Evolutionary conservation across 306 rosid species (phyloP).

Genomic region (Inga leiocalycina): DNA sequence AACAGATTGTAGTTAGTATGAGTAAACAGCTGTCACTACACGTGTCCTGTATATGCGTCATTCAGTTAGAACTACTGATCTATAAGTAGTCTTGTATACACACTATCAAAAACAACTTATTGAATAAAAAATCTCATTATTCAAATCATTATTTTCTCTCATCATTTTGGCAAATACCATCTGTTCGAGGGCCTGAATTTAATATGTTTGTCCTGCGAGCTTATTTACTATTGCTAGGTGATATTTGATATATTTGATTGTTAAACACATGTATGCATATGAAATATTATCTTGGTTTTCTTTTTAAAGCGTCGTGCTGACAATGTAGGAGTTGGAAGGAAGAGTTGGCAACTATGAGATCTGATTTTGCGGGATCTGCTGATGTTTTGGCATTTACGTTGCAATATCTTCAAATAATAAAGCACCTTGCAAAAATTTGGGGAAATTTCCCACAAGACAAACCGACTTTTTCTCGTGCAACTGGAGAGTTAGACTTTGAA

Average conservation of each 20-base stretch:
- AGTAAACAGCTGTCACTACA: too few relatives aligned
- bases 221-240: too few relatives aligned
- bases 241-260: too few relatives aligned
- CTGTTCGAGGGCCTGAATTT: slow-evolving; percentile 12
- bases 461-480: slow-evolving; percentile 17
- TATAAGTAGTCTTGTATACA: too few relatives aligned
- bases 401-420: slow-evolving; percentile 56
- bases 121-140: too few relatives aligned
- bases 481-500: slow-evolving; percentile 42
- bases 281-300: neutral
- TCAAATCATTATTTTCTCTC: too few relatives aligned
- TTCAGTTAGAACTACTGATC: too few relatives aligned
- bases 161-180: too few relatives aligned
- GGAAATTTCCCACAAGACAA: slow-evolving; percentile 48
- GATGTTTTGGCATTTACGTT: slow-evolving; percentile 58
- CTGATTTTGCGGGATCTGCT: slow-evolving; percentile 36
- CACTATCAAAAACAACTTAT: too few relatives aligned
- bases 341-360: slow-evolving; percentile 45
- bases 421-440: slow-evolving; percentile 63
- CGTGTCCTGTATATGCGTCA: too few relatives aligned
- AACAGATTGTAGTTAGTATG: too few relatives aligned
- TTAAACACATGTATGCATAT: too few relatives aligned
- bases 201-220: neutral
- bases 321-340: slow-evolving; percentile 70
- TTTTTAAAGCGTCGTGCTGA: neutral